phyloP scores from a whole-genome alignment of 1,139 yeast species.

The Saccharomyces uvarum region DNA sequence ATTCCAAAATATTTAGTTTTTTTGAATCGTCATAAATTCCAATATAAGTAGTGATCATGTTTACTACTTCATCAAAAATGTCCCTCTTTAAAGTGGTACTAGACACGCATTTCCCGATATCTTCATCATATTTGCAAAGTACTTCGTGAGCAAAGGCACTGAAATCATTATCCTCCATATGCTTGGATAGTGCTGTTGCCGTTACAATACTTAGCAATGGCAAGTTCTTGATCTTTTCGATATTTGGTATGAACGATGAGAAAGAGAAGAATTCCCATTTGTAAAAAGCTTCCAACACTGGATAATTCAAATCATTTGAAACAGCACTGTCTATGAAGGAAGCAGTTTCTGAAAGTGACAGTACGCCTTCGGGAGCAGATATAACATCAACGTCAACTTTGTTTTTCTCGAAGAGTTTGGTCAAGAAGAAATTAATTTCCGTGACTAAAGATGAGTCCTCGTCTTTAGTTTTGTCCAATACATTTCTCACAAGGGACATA shows the following conservation, averaged over 20 bases:
- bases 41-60: neutral
- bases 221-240: slow-evolving; percentile 1
- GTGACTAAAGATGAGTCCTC: neutral
- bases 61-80: neutral
- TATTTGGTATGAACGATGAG: slow-evolving; percentile 2
- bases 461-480: neutral
- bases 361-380: slow-evolving; percentile 2
- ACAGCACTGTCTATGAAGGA: slow-evolving; percentile 1
- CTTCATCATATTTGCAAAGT: neutral
- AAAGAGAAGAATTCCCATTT: slow-evolving; percentile 5
- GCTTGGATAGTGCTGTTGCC: neutral
- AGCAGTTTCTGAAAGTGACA: neutral
- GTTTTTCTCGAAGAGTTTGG: neutral
- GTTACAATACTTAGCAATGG: slow-evolving; percentile 1
- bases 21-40: slow-evolving; percentile 17
- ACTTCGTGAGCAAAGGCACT: neutral
- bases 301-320: neutral
- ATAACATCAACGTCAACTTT: neutral
- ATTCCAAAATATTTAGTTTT: slow-evolving; percentile 16
- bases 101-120: neutral
- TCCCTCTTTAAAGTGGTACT: neutral
- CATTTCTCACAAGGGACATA: neutral
- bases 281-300: slow-evolving; percentile 7
- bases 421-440: neutral
- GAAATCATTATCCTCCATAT: neutral